Percentiles rank a stretch among this genome's conserved stretches.
phyloP scores from a whole-genome alignment of 495 filamentous ascomycete species.

The Lepidopterella palustris region DNA sequence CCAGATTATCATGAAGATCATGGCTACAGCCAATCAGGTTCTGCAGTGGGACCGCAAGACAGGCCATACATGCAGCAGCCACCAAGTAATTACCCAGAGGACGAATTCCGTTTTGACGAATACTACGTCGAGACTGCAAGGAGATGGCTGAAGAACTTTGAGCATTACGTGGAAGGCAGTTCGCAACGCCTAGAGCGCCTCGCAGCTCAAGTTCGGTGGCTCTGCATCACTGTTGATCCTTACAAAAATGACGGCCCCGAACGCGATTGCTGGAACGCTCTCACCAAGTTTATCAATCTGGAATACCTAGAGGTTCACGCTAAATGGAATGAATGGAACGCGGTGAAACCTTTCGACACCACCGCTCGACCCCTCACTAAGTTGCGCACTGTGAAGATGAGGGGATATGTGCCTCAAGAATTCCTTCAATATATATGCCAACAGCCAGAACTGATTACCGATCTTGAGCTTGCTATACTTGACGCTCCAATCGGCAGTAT shows the following conservation, averaged over 20 bases:
- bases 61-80: neutral
- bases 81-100: neutral
- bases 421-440: constrained; percentile 3
- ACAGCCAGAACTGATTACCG: neutral
- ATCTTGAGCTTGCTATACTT: neutral
- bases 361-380: neutral
- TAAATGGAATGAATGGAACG: neutral
- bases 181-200: neutral
- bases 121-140: neutral
- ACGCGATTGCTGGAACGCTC: constrained; percentile 1
- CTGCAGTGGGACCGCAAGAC: neutral
- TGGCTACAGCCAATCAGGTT: neutral
- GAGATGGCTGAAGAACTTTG: neutral
- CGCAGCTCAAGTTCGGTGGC: neutral
- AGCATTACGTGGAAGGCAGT: neutral
- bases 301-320: constrained; percentile 9
- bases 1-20: constrained; percentile 1
- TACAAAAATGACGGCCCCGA: neutral
- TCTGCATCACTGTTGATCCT: neutral
- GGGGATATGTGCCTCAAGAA: constrained; percentile 3
- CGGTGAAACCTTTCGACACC: neutral
- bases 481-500: neutral
- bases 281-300: constrained; percentile 1
- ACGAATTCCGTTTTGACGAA: neutral
- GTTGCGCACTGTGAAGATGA: constrained; percentile 2